phyloP scores from a whole-genome alignment of 495 filamentous ascomycete genomes.

The Glonium stellatum region DNA sequence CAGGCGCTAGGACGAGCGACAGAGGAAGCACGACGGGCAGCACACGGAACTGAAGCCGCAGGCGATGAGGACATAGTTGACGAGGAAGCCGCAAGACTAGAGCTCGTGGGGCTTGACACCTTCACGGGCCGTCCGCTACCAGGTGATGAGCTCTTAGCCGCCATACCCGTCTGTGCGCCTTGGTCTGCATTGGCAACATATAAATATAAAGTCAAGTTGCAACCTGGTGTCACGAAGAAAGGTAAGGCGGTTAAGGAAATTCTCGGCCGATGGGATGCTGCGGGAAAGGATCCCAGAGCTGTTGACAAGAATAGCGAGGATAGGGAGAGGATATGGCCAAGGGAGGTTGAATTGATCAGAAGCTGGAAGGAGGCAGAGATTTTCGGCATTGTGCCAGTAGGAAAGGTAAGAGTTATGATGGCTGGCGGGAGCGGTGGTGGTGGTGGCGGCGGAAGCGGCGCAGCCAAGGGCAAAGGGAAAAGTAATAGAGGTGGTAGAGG shows the following conservation, averaged over 20 bases:
- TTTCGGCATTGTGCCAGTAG: slow-evolving; percentile 71
- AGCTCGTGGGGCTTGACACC: slow-evolving; percentile 57
- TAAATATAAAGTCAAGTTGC: slow-evolving; percentile 88
- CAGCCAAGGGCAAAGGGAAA: slow-evolving; percentile 39
- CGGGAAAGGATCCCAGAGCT: slow-evolving; percentile 43
- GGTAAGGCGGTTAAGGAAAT: slow-evolving; percentile 92
- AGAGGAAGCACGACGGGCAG: slow-evolving; percentile 52
- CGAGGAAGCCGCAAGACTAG: slow-evolving; percentile 45
- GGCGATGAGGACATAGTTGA: slow-evolving; percentile 41
- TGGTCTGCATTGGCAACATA: slow-evolving; percentile 70
- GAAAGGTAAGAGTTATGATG: slow-evolving; percentile 79
- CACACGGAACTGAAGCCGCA: slow-evolving; percentile 38
- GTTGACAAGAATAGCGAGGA: slow-evolving; percentile 54
- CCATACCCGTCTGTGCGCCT: slow-evolving; percentile 84
- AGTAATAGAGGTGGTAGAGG: slow-evolving; percentile 40
- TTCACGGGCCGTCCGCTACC: slow-evolving; percentile 70
- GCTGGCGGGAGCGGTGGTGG: slow-evolving; percentile 39
- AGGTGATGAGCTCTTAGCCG: slow-evolving; percentile 83
- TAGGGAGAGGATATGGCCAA: slow-evolving; percentile 68
- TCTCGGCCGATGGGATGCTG: slow-evolving; percentile 59
- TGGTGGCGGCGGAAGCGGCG: slow-evolving; percentile 42
- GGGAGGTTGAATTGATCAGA: slow-evolving; percentile 76
- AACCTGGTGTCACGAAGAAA: slow-evolving; percentile 85
- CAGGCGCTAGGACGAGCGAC: slow-evolving; percentile 53
- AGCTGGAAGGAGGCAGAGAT: slow-evolving; percentile 75